These are phyloP conservation scores for Paragyromitra xinjiangensis DNA, from an alignment of 495 filamentous ascomycete genomes.

Conservation along the genomic window DNA sequence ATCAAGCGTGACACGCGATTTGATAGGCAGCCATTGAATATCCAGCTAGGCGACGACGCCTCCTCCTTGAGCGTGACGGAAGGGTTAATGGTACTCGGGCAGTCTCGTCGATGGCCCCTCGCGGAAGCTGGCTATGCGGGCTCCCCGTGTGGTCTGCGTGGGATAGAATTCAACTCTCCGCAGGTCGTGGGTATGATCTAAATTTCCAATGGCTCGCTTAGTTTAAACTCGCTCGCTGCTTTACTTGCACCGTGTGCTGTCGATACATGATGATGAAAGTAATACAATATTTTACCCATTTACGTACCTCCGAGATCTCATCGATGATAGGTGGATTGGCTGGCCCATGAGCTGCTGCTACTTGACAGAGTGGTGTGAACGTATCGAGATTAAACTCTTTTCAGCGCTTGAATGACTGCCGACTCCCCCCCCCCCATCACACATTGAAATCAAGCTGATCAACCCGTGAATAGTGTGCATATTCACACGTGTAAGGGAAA, in stretches of 20 bases:
- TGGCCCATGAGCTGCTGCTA: neutral
- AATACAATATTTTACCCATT: conserved; percentile 16
- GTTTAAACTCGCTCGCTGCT: conserved; percentile 16
- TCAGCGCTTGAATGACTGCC: neutral
- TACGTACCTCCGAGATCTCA: conserved; percentile 2
- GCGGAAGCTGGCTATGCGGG: conserved; percentile 6
- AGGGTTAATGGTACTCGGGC: conserved; percentile 4
- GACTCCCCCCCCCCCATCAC: neutral
- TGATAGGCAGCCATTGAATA: conserved; percentile 23
- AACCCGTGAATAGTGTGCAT: conserved; percentile 22
- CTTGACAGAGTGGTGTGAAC: neutral
- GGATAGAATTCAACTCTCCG: conserved; percentile 2
- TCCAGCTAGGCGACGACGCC: conserved; percentile 4
- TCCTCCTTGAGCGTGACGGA: neutral
- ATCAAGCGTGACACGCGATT: conserved; percentile 29
- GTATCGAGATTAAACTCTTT: conserved; percentile 10
- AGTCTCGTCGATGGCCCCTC: conserved; percentile 9
- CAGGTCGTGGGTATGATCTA: conserved; percentile 1
- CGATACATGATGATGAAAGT: conserved; percentile 3
- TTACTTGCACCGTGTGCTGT: neutral
- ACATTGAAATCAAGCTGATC: conserved; percentile 6
- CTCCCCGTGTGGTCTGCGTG: neutral
- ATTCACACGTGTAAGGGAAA: conserved; percentile 8
- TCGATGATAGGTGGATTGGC: conserved; percentile 14
- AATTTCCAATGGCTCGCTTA: conserved; percentile 28